A percentile compares a stretch with the other conserved stretches of the same genome.
Evolutionary conservation across 1,284 basidiomycete genomes (phyloP).

Genomic region (Tilletiopsis washingtonensis): DNA sequence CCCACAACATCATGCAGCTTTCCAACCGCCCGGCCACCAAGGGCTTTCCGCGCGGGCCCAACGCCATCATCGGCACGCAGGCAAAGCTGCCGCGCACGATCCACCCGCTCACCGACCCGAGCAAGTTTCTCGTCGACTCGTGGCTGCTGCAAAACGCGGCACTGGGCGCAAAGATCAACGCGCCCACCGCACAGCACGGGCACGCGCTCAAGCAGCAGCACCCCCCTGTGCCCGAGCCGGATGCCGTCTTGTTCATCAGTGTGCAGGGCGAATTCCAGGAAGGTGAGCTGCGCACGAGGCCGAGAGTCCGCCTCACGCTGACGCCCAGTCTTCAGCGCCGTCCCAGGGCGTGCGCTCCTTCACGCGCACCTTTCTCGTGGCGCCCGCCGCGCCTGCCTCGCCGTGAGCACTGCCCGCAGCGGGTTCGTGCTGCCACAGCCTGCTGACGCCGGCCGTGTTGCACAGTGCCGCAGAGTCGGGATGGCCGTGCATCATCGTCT

Average conservation of each 20-base stretch:
- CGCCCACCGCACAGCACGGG: slow-evolving; percentile 2
- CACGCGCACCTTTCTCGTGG: slow-evolving; percentile 81
- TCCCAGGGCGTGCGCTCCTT: slow-evolving; percentile 73
- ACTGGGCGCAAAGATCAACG: slow-evolving; percentile 31
- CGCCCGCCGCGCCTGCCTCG: slow-evolving; percentile 69
- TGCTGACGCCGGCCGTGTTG: too few relatives aligned
- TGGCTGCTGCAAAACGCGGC: slow-evolving; percentile 56
- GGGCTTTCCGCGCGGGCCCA: slow-evolving; percentile 6
- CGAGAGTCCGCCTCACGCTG: too few relatives aligned
- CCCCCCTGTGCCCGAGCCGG: slow-evolving; percentile 32
- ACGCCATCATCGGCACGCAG: slow-evolving; percentile 59
- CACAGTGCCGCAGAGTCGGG: slow-evolving; percentile 72
- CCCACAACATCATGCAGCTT: slow-evolving; percentile 38
- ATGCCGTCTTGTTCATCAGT: slow-evolving; percentile 62
- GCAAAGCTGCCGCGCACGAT: slow-evolving; percentile 64
- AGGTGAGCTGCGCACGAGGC: too few relatives aligned
- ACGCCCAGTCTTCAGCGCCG: too few relatives aligned
- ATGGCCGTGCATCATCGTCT: slow-evolving; percentile 83
- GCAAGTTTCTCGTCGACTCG: slow-evolving; percentile 79
- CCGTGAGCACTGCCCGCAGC: too few relatives aligned
- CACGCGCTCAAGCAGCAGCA: too few relatives aligned
- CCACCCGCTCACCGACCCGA: slow-evolving; percentile 59
- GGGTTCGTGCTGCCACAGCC: too few relatives aligned
- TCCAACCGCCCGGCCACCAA: slow-evolving; percentile 6
- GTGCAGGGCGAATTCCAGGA: slow-evolving; percentile 89